Percentiles rank a stretch among this genome's conserved stretches.
These are phyloP conservation scores for Lepiota brunneoincarnata DNA, from an alignment of 768 basidiomycete genomes.

Conservation along the genomic window DNA sequence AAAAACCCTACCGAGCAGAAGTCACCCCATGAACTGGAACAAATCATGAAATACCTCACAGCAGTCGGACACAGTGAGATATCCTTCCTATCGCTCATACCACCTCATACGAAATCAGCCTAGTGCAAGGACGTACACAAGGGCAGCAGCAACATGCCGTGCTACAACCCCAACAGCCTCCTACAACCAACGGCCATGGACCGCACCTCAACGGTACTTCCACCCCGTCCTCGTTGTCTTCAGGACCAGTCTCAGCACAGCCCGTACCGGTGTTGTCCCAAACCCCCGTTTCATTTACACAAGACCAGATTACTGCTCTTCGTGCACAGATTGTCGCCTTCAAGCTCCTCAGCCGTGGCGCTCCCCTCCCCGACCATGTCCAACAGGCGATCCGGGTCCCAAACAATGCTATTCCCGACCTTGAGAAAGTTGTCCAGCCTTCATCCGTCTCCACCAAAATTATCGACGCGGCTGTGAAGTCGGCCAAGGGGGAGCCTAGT, in stretches of 20 bases:
- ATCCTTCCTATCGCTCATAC: slow-evolving; percentile 7
- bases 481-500: slow-evolving; percentile 52
- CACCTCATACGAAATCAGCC: slow-evolving; percentile 11
- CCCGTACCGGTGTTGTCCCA: slow-evolving; percentile 49
- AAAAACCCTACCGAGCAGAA: slow-evolving; percentile 51
- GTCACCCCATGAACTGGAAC: slow-evolving; percentile 42
- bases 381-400: slow-evolving; percentile 69
- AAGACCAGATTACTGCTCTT: slow-evolving; percentile 72
- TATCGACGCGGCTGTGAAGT: slow-evolving; percentile 73
- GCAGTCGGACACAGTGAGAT: slow-evolving; percentile 37
- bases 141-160: slow-evolving; percentile 25
- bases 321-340: slow-evolving; percentile 82
- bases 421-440: slow-evolving; percentile 63
- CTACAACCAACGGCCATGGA: slow-evolving; percentile 48
- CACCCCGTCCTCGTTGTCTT: slow-evolving; percentile 38
- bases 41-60: slow-evolving; percentile 46
- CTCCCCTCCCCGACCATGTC: slow-evolving; percentile 65
- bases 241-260: slow-evolving; percentile 50
- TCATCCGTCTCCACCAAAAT: slow-evolving; percentile 60
- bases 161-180: slow-evolving; percentile 27
- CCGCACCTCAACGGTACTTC: slow-evolving; percentile 40
- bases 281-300: slow-evolving; percentile 77
- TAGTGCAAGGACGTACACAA: slow-evolving; percentile 29
- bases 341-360: slow-evolving; percentile 63
- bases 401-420: slow-evolving; percentile 55